Base-by-base conservation (phyloP, 2,329 filamentous ascomycete genomes). In the Aspergillus udagawae region DNA sequence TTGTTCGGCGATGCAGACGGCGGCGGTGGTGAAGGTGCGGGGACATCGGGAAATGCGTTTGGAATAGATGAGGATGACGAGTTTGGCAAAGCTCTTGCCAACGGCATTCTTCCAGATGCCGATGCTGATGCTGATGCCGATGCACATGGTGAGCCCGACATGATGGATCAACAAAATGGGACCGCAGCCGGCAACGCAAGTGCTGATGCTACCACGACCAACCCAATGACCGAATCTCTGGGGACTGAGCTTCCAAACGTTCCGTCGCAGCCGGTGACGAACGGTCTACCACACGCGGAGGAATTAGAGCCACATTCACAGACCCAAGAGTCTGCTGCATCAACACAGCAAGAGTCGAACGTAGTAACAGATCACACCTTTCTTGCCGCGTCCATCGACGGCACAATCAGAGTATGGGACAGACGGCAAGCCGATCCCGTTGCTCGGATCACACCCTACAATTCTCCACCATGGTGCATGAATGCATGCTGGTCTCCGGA, bases 381-480 rank as follows among this genome's bases (percentile, higher is more conserved):
- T 72, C 81, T 99, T 52, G 90, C 92, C 27, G 90, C 94, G 32
- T 80, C 77, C 0, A 76, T 80, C 17, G 78, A 80, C 57, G 79
- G 79, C 14, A 73, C 75, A 1, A 79, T 81, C 53, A 73, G 77
- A 14, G 65, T 81, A 42, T 81, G 79, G 78, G 79, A 81, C 62
- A 69, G 77, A 53, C 86, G 94, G 21, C 84, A 89, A 61, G 83
- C 84, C 1, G 83, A 88, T 38, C 89, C 93, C 0, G 82, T 96
- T 1, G 92, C 94, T 2, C 86, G 87, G 28, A 93, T 97, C 56
- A 80, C 82, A 1, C 90, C 89, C 20, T 81, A 86, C 10, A 84
- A 86, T 10, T 90, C 91, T 0, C 93, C 94, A 1, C 94, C 93
- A 0, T 99, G 93, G 93, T 97, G 93, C 74, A 97, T 96, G 86